These are phyloP conservation scores for Lactarius psammicola DNA, from an alignment of 768 basidiomycete species.

Conservation along the genomic window DNA sequence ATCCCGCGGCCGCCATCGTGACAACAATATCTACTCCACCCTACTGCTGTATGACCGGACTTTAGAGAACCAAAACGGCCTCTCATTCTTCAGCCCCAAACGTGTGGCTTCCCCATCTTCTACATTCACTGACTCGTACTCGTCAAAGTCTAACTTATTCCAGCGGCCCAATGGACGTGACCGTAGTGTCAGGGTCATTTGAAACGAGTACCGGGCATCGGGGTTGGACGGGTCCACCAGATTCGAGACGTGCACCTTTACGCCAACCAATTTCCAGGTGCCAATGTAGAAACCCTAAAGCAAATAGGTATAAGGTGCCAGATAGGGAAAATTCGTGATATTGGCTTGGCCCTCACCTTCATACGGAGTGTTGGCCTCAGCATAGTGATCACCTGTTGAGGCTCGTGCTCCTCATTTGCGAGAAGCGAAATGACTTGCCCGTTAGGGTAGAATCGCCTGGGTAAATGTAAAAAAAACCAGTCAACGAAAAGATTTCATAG, in stretches of 20 bases:
- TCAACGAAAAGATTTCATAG: background rate
- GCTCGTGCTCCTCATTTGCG: constrained; percentile 72
- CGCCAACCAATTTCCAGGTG: constrained; percentile 66
- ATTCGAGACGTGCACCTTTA: constrained; percentile 57
- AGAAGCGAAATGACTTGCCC: constrained; percentile 85
- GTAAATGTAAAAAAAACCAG: background rate
- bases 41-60: constrained; percentile 59
- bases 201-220: constrained; percentile 59
- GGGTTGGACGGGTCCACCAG: constrained; percentile 51
- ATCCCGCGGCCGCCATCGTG: constrained; percentile 14
- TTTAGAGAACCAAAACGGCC: constrained; percentile 94
- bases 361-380: constrained; percentile 75
- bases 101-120: constrained; percentile 69
- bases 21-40: constrained; percentile 22
- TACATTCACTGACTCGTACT: constrained; percentile 75
- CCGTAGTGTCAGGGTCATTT: constrained; percentile 66
- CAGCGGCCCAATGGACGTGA: constrained; percentile 82
- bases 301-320: background rate
- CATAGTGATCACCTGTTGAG: constrained; percentile 69
- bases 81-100: constrained; percentile 74
- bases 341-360: constrained; percentile 50
- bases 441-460: constrained; percentile 82
- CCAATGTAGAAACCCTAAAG: constrained; percentile 69
- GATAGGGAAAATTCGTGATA: background rate
- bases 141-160: constrained; percentile 74